These are phyloP conservation scores for Camellia sinensis DNA, from an alignment of 148 eudicot genomes.

Conservation along the genomic window DNA sequence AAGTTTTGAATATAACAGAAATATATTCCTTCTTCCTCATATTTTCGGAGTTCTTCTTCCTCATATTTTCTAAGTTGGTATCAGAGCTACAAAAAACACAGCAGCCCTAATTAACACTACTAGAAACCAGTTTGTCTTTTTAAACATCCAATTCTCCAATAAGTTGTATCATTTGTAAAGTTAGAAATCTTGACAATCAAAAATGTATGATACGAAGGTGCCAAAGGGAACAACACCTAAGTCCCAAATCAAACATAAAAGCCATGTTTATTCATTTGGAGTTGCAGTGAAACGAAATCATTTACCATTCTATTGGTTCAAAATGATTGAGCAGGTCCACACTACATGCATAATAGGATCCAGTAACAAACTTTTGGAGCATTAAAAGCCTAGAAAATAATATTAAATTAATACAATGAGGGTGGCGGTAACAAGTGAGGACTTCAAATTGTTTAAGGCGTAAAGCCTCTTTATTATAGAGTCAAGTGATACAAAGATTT, in stretches of 20 bases:
- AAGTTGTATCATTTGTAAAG: neutral
- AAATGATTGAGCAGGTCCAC: neutral
- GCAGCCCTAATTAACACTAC: no score
- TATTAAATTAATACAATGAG: neutral
- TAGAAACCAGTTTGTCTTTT: neutral
- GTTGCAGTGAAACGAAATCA: neutral
- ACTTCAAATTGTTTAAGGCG: neutral
- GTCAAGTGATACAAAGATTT: neutral
- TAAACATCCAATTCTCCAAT: neutral
- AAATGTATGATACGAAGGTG: neutral
- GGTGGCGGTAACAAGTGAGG: neutral
- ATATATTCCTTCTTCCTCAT: no score
- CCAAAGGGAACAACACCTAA: neutral
- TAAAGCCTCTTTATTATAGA: neutral
- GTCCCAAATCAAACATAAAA: neutral
- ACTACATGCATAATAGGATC: neutral
- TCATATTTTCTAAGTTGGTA: no score
- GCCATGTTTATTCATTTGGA: neutral
- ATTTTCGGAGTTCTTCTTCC: no score
- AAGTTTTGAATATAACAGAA: no score
- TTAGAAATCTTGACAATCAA: neutral
- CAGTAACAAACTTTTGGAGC: neutral
- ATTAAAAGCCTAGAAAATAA: slow-evolving; percentile 3
- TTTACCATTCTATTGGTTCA: neutral
- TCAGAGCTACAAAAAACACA: no score